Percentiles rank a stretch among this genome's conserved stretches.
phyloP scores from a whole-genome alignment of 2,329 filamentous ascomycete genomes.

The Didymella keratinophila region DNA sequence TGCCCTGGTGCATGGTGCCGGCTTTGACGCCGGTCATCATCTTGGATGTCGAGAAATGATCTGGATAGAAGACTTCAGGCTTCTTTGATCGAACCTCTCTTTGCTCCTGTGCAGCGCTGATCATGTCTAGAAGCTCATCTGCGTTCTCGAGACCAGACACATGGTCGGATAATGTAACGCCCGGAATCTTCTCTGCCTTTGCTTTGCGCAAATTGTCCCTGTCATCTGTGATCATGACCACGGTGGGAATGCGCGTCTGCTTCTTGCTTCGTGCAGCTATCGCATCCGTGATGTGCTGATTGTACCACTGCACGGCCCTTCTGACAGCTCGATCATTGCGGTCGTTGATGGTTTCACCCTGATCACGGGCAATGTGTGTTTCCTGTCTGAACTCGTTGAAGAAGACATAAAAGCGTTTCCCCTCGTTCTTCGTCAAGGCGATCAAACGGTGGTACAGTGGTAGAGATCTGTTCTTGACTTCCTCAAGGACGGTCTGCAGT shows the following conservation, averaged over 20 bases:
- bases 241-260: slow-evolving; percentile 69
- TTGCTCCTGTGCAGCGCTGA: slow-evolving; percentile 78
- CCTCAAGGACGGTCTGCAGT: slow-evolving; percentile 93
- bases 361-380: slow-evolving; percentile 78
- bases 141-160: slow-evolving; percentile 84
- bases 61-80: slow-evolving; percentile 80
- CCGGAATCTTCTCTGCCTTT: slow-evolving; percentile 75
- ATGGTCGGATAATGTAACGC: slow-evolving; percentile 73
- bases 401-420: slow-evolving; percentile 98
- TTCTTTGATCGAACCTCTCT: slow-evolving; percentile 70
- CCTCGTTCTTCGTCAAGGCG: slow-evolving; percentile 89
- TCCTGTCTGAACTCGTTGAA: slow-evolving; percentile 98
- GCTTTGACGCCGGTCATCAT: slow-evolving; percentile 94
- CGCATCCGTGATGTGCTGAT: slow-evolving; percentile 75
- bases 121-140: slow-evolving; percentile 89
- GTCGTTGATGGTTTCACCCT: slow-evolving; percentile 91
- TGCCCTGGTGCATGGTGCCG: slow-evolving; percentile 89
- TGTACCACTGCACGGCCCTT: slow-evolving; percentile 88
- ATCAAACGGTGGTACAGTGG: slow-evolving; percentile 95
- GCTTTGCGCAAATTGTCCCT: slow-evolving; percentile 86
- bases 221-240: slow-evolving; percentile 96
- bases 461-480: slow-evolving; percentile 90
- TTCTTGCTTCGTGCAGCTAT: slow-evolving; percentile 61
- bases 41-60: slow-evolving; percentile 87
- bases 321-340: slow-evolving; percentile 93